Evolutionary conservation across 2,329 filamentous ascomycete species (phyloP).

Genomic region (Epichloe festucae): DNA sequence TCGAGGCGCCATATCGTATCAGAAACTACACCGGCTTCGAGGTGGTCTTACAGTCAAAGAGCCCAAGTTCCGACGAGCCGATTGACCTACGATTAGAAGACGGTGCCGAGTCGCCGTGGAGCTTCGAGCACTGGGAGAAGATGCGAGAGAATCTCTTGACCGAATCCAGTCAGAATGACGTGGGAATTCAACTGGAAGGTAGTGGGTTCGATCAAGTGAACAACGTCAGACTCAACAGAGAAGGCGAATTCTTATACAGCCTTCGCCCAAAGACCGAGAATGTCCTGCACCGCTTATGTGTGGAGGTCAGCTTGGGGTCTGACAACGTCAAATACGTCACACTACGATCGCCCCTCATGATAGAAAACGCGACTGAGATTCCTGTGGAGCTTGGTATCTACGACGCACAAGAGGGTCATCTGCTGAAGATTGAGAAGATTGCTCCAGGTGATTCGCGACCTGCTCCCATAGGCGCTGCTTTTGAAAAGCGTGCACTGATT

Average conservation of each 20-base stretch:
- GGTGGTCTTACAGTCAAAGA: slow-evolving; percentile 69
- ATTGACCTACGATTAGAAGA: slow-evolving; percentile 69
- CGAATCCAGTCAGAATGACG: slow-evolving; percentile 66
- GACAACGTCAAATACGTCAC: slow-evolving; percentile 99
- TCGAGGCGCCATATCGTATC: slow-evolving; percentile 85
- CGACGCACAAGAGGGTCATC: slow-evolving; percentile 71
- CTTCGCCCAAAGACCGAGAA: slow-evolving; percentile 77
- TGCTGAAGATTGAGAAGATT: slow-evolving; percentile 97
- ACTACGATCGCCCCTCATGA: slow-evolving; percentile 75
- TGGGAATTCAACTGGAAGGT: slow-evolving; percentile 75
- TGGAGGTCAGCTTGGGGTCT: slow-evolving; percentile 78
- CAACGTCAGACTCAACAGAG: slow-evolving; percentile 81
- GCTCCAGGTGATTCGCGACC: slow-evolving; percentile 81
- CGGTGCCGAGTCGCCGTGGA: slow-evolving; percentile 86
- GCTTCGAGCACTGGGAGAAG: slow-evolving; percentile 92
- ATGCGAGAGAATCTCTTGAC: slow-evolving; percentile 87
- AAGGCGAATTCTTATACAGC: slow-evolving; percentile 84
- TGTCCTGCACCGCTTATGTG: slow-evolving; percentile 76
- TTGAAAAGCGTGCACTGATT: slow-evolving; percentile 74
- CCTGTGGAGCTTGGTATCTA: slow-evolving; percentile 89
- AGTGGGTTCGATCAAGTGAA: slow-evolving; percentile 88
- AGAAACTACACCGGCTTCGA: slow-evolving; percentile 94
- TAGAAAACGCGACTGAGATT: slow-evolving; percentile 96
- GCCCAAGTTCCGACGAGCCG: slow-evolving; percentile 48
- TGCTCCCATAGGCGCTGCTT: slow-evolving; percentile 83